Percentiles rank a stretch among this genome's conserved stretches.
phyloP scores from a whole-genome alignment of 2,329 filamentous ascomycete genomes.

The Tolypocladium amazonense region DNA sequence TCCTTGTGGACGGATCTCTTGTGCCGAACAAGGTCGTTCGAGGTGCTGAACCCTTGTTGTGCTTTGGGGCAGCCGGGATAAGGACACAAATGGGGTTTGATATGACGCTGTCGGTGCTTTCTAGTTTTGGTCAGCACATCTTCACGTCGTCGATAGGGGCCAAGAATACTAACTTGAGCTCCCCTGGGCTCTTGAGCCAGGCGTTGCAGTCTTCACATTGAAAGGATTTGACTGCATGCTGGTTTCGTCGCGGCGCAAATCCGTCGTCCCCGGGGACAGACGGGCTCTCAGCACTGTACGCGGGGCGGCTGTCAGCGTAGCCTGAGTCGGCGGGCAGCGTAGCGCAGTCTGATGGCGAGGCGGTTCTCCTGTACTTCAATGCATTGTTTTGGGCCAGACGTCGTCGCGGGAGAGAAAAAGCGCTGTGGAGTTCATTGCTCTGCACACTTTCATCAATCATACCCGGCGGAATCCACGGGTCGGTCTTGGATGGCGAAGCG shows the following conservation, averaged over 20 bases:
- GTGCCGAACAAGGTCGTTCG: conserved; percentile 75
- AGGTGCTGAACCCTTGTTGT: conserved; percentile 61
- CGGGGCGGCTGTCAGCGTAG: conserved; percentile 30
- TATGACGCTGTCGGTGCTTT: conserved; percentile 65
- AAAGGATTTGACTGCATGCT: conserved; percentile 4
- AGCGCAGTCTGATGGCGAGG: conserved; percentile 27
- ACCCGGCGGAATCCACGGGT: conserved; percentile 31
- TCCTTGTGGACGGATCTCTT: conserved; percentile 59
- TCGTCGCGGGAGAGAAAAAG: conserved; percentile 1
- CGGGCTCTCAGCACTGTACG: conserved; percentile 30
- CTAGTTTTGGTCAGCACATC: conserved; percentile 35
- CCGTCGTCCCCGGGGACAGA: conserved; percentile 30
- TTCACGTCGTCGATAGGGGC: no score
- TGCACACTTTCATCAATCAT: conserved; percentile 10
- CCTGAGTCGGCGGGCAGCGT: conserved; percentile 33
- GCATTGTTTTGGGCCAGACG: conserved; percentile 2
- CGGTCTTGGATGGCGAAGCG: conserved; percentile 19
- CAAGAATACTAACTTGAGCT: conserved; percentile 38
- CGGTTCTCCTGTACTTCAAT: conserved; percentile 13
- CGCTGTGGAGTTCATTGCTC: conserved; percentile 17
- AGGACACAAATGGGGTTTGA: conserved; percentile 54
- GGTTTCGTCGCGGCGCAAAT: not conserved
- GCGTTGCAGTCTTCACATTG: conserved; percentile 29
- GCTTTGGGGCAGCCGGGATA: conserved; percentile 42
- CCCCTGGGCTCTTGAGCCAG: conserved; percentile 39